These are phyloP conservation scores for Calamus simplicifolius DNA, from an alignment of 176 grass and related monocot genomes.

Conservation along the genomic window DNA sequence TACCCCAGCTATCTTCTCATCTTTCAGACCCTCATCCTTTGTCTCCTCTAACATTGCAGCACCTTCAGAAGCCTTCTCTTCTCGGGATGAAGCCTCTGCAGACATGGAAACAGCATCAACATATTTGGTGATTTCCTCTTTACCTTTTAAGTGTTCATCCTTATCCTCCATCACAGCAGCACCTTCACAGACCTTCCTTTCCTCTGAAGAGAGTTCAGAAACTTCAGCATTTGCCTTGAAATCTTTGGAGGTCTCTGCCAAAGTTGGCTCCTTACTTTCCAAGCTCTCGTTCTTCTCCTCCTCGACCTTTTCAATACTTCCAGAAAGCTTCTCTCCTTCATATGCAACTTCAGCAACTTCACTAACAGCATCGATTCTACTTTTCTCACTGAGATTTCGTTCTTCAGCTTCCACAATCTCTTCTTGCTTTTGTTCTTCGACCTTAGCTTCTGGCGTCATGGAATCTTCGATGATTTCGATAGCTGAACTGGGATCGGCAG, in stretches of 20 bases:
- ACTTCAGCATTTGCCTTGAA: neutral
- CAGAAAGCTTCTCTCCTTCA: conserved; percentile 6
- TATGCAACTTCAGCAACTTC: neutral
- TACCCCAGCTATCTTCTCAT: neutral
- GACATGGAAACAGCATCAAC: neutral
- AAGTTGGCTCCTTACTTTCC: neutral
- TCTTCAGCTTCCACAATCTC: conserved; percentile 2
- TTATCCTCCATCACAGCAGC: too few relatives aligned
- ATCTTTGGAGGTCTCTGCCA: neutral
- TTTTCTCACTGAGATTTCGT: neutral
- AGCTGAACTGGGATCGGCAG: neutral
- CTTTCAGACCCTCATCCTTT: neutral
- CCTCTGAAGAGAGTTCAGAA: too few relatives aligned
- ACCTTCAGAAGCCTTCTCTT: conserved; percentile 1
- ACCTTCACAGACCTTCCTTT: too few relatives aligned
- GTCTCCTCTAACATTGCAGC: neutral
- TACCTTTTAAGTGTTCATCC: neutral
- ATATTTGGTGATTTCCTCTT: neutral
- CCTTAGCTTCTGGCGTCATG: neutral
- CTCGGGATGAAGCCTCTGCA: neutral
- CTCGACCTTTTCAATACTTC: neutral
- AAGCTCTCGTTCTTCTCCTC: neutral
- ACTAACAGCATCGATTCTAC: neutral
- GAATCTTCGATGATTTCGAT: conserved; percentile 10
- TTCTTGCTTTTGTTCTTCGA: conserved; percentile 15